Evolutionary conservation across 2,329 filamentous ascomycete genomes (phyloP), one percentile per base, ranked within the genome.

Genomic region (Podosphaera xanthii): DNA sequence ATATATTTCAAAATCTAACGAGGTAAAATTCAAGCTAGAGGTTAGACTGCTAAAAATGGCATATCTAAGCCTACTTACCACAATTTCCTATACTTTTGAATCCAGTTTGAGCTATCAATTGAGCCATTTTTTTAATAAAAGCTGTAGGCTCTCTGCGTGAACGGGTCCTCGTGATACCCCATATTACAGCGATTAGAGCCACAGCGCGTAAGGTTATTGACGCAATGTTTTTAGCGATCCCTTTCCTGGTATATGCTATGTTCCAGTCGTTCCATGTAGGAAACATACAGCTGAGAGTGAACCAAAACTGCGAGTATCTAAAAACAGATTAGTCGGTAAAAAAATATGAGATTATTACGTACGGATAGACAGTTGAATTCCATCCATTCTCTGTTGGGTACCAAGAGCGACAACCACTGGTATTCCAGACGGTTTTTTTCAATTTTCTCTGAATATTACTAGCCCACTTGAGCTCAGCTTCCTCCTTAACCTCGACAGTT

Each of bases 201-300:
- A 52, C 30, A 9, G 49, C 49, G 8, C 33, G 30, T 35, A 52
- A 31, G 12, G 49, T 14, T 52, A 7, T 52, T 31, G 30, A 33
- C 49, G 30, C 53, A 10, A 42, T 44, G 33, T 65, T 69, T 61
- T 70, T 71, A 9, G 67, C 52, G 0, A 72, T 63, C 0, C 77
- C 77, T 62, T 75, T 76, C 8, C 62, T 63, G 1, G 77, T 80
- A 59, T 76, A 76, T 42, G 68, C 70, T 14, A 76, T 72, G 22
- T 73, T 71, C 77, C 77, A 80, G 61, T 80, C 72, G n/a, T 63
- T 68, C 74, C 75, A 80, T 33, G 69, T 72, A 2, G 76, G 76
- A 62, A 78, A 80, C 61, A 71, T 72, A 67, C 75, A 79, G 9
- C 73, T 68, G 30, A 73, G 67, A 58, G 69, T 72, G 64, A 77